These are phyloP conservation scores for Salix udensis DNA, from an alignment of 345 rosid genomes.

Conservation along the genomic window DNA sequence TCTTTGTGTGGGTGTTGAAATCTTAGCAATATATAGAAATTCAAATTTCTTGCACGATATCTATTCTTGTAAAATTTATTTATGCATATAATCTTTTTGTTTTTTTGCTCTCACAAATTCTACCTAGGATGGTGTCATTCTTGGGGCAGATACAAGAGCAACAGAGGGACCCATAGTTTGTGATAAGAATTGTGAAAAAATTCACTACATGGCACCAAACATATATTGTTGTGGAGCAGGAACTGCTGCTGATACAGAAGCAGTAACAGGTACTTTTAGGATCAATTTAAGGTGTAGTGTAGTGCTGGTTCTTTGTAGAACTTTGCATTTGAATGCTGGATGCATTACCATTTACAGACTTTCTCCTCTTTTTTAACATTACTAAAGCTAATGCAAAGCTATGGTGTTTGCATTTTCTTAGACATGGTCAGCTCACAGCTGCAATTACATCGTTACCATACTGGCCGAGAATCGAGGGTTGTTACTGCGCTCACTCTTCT, in stretches of 20 bases:
- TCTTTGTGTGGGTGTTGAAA: conserved; percentile 4
- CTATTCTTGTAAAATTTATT: conserved; percentile 8
- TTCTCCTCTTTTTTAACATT: not conserved
- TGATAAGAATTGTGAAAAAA: conserved; percentile 97
- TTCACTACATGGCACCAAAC: conserved; percentile 98
- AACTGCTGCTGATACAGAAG: conserved; percentile 97
- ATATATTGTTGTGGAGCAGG: conserved; percentile 98
- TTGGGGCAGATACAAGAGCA: conserved; percentile 89
- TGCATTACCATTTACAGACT: not conserved
- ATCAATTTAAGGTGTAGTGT: not conserved
- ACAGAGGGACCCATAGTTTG: conserved; percentile 97
- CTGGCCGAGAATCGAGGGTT: conserved; percentile 78
- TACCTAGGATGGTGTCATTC: conserved; percentile 80
- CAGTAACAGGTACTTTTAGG: conserved; percentile 67
- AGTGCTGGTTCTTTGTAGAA: not conserved
- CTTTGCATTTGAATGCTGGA: not conserved
- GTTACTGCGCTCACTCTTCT: conserved; percentile 79
- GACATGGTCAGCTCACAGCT: conserved; percentile 91
- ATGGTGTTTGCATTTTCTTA: conserved; percentile 14
- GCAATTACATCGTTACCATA: conserved; percentile 69
- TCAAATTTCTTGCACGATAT: not conserved
- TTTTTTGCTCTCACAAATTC: not conserved
- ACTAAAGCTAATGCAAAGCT: not conserved
- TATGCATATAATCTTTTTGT: not conserved
- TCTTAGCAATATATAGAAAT: not conserved